A percentile compares a stretch with the other conserved stretches of the same genome.
Conservation (phyloP, 2,329 filamentous ascomycete genomes). For the Fusarium sp. region DNA sequence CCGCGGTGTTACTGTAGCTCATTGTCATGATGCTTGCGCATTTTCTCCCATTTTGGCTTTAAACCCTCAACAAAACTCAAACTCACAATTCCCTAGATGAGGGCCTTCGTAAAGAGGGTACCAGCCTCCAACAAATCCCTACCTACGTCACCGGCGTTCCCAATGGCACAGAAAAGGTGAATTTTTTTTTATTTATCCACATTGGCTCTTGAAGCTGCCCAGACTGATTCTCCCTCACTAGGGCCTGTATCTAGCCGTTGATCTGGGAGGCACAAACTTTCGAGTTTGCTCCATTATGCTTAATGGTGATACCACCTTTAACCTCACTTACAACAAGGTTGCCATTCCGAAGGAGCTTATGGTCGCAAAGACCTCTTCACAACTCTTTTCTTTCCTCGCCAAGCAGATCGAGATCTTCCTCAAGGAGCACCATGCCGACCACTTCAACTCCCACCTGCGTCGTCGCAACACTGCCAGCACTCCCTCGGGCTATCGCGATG, state of each 20-base stretch:
- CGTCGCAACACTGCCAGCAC: constrained; percentile 72
- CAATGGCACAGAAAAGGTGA: constrained; percentile 96
- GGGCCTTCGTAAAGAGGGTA: constrained; percentile 81
- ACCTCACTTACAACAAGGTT: constrained; percentile 91
- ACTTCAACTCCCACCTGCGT: constrained; percentile 78
- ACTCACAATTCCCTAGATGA: constrained; percentile 68
- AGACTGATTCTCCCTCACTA: constrained; percentile 52
- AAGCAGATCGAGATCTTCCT: constrained; percentile 93
- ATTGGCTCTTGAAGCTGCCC: constrained; percentile 1
- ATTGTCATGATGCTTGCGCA: constrained; percentile 29
- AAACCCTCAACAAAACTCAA: constrained; percentile 15
- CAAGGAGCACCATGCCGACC: constrained; percentile 86
- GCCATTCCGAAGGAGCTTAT: constrained; percentile 91
- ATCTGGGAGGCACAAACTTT: constrained; percentile 98
- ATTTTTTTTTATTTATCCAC: constrained; percentile 17
- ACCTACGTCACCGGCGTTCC: constrained; percentile 96
- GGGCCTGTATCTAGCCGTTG: constrained; percentile 96
- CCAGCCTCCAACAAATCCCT: constrained; percentile 93
- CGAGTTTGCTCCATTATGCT: constrained; percentile 95
- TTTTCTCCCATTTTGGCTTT: constrained; percentile 9
- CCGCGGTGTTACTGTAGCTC: constrained; percentile 9
- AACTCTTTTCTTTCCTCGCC: constrained; percentile 93
- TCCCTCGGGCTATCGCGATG: constrained; percentile 70
- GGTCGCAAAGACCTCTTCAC: constrained; percentile 84
- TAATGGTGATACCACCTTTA: constrained; percentile 95